Conservation (phyloP, 495 filamentous ascomycete genomes). For the Penicillium goetzii region DNA sequence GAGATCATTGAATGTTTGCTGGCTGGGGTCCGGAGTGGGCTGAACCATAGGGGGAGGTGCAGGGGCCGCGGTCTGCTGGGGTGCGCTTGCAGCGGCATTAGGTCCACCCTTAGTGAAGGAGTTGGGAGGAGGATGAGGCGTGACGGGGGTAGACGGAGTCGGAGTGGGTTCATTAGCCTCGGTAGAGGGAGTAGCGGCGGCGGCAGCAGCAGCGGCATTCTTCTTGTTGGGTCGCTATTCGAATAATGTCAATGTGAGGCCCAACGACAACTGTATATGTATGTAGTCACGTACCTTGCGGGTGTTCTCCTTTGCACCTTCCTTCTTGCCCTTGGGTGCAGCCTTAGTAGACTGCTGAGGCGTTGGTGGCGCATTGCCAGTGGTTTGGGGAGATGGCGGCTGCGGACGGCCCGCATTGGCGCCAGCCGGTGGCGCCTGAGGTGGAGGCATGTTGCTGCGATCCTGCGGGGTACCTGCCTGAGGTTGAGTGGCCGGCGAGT, state of each 20-base stretch:
- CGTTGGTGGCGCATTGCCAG: constrained; percentile 79
- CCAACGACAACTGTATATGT: too few relatives aligned
- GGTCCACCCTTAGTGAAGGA: constrained; percentile 63
- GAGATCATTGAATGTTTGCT: constrained; percentile 43
- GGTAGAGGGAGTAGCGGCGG: constrained; percentile 70
- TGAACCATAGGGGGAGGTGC: constrained; percentile 48
- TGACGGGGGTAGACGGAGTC: constrained; percentile 83
- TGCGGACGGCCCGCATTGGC: constrained; percentile 64
- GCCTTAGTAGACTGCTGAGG: constrained; percentile 78
- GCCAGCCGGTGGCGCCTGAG: constrained; percentile 73
- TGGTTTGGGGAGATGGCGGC: constrained; percentile 79
- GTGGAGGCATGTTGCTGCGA: constrained; percentile 79
- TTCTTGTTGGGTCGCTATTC: constrained; percentile 62
- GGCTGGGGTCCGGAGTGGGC: constrained; percentile 49
- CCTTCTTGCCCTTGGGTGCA: constrained; percentile 81
- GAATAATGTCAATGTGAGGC: not conserved
- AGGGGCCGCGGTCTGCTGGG: constrained; percentile 48
- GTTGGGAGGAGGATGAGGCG: constrained; percentile 66
- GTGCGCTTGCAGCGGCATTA: constrained; percentile 51
- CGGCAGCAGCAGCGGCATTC: constrained; percentile 61
- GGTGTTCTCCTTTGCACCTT: constrained; percentile 40
- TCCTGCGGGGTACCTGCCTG: constrained; percentile 77
- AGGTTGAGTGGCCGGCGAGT: constrained; percentile 53
- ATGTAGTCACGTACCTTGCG: constrained; percentile 1
- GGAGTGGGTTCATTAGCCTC: constrained; percentile 71